Evolutionary conservation across 257 asterid genomes (phyloP), one percentile per base, ranked within the genome.

Genomic region (Forsythia viridissima): DNA sequence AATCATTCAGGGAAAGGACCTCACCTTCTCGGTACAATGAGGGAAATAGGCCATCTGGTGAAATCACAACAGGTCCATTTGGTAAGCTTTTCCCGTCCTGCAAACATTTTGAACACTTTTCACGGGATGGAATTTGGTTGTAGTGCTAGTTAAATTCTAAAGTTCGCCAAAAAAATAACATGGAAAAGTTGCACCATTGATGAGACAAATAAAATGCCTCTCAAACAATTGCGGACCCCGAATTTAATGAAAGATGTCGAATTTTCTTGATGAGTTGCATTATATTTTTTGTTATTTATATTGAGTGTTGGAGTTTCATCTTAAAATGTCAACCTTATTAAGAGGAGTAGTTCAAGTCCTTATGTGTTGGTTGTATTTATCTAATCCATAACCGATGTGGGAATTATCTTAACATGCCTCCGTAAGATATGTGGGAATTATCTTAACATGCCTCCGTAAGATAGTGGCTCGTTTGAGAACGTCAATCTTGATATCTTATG

Each of bases 41-140:
- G 72, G 99, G 98, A 84, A 96, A 92, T 81, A 96, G 83, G 79
- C 99, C 99, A 83, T 96, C 98, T 2, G 99, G 99, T 34, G 99
- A 96, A 81, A 96, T 96, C 78, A 96, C 98, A 84, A 96, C 99
- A 37, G 99, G 98, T 74, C 99, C 99, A 79, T 43, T 84, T 16
- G 99, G 99, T 81, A 96, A 87, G 81, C 97, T 89, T 72, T 92
- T 96, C 76, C 99, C 99, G 76, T 96, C 99, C 99, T 96, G 89
- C 89, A 79, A 76, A 55, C 82, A 86, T 71, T 77, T 69, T 70
- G 16, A 73, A 81, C 61, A 51, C n/a, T 34, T 21, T 70, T 48
- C 61, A 86, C 43, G 71, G 3, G 12, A 57, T 57, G 18, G 70
- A 13, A 77, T 76, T 63, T 10, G 39, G 39, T 63, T 63, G 15